phyloP scores from a whole-genome alignment of 2,329 filamentous ascomycete genomes.

The Botryotinia narcissicola region DNA sequence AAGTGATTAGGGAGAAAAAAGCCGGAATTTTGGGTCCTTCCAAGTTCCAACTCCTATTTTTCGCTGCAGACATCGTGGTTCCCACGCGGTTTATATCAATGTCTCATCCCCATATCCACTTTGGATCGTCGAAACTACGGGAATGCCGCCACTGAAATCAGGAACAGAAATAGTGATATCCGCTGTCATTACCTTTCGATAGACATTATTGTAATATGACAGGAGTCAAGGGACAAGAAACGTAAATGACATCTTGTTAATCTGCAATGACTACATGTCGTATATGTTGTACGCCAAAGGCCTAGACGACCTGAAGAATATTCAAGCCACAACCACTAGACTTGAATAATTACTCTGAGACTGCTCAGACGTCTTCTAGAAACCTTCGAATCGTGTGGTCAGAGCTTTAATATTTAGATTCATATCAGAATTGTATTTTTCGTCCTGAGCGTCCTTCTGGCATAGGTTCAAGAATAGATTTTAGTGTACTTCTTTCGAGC shows the following conservation, averaged over 20 bases:
- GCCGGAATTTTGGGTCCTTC: neutral
- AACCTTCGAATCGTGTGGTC: neutral
- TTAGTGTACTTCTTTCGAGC: neutral
- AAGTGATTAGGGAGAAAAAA: neutral
- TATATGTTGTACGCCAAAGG: neutral
- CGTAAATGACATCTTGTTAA: neutral
- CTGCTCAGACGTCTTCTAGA: slow-evolving; percentile 11
- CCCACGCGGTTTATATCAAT: slow-evolving; percentile 10
- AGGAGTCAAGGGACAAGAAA: neutral
- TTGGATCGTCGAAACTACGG: neutral
- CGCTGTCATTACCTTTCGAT: neutral
- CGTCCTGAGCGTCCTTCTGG: neutral
- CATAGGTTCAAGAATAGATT: neutral
- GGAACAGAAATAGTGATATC: neutral
- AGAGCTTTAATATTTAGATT: neutral
- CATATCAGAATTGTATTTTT: neutral
- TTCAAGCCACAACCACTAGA: slow-evolving; percentile 6
- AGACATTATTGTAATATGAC: neutral
- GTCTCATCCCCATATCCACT: slow-evolving; percentile 17
- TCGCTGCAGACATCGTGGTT: neutral
- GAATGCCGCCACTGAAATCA: slow-evolving; percentile 5
- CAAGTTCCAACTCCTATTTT: slow-evolving; percentile 1
- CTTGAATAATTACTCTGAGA: neutral
- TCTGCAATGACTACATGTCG: neutral
- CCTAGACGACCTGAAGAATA: neutral